phyloP scores from a whole-genome alignment of 805 yeast genomes.

The Yarrowia bubula region DNA sequence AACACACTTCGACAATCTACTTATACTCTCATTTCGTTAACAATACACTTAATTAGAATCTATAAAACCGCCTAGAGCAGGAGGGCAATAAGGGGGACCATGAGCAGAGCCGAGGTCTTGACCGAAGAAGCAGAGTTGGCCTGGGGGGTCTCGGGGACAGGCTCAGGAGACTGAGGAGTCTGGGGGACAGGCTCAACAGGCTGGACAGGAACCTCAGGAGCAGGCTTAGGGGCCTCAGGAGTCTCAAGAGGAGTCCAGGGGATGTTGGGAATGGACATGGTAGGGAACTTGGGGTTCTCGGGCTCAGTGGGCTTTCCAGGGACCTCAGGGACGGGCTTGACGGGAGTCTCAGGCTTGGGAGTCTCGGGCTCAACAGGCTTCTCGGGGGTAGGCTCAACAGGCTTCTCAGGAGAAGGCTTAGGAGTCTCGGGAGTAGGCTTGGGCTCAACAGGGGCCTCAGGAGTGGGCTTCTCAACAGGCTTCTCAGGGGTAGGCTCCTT shows the following conservation, averaged over 20 bases:
- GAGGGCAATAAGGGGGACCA: slow-evolving; percentile 4
- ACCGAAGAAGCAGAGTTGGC: neutral
- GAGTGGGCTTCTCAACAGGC: too few species aligned
- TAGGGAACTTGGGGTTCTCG: neutral
- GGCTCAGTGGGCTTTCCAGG: neutral
- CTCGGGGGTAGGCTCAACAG: neutral
- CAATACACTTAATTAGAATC: neutral
- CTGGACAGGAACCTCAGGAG: neutral
- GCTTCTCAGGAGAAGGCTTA: neutral
- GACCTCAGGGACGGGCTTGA: neutral
- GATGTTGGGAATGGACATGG: neutral
- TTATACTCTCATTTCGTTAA: neutral
- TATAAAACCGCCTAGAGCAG: neutral
- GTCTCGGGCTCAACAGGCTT: neutral
- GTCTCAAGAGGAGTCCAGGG: neutral
- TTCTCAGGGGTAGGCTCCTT: neutral
- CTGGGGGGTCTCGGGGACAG: neutral
- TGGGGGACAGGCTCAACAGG: neutral
- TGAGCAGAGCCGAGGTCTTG: neutral
- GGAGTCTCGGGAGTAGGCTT: neutral
- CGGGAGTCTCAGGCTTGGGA: neutral
- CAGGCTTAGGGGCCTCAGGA: neutral
- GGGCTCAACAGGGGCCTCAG: neutral
- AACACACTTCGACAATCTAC: neutral
- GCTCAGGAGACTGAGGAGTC: neutral